Base-by-base conservation (phyloP, 805 yeast species). In the Candida easanensis region DNA sequence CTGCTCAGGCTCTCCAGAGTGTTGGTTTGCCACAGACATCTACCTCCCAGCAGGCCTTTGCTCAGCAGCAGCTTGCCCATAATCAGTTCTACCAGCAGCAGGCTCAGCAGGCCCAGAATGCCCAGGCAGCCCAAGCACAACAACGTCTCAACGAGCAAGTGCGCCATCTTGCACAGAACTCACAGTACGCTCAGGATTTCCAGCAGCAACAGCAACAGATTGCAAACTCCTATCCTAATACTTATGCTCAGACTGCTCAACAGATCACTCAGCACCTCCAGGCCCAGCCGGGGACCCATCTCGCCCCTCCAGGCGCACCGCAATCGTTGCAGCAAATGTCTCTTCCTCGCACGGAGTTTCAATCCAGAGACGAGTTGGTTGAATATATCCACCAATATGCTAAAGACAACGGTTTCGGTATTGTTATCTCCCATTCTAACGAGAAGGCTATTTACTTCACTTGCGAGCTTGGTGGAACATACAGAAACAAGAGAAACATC, bases 361-460 rank as follows among this genome's bases (percentile, higher is more conserved):
- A 18, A 11, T 15, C 54, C 7, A 50, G 61, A 36, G 52, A 57
- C 3, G 57, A 55, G 32, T 36, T 58, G 23, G 52, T 57, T 19
- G 31, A 51, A 3, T 58, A 58, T 36, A 55, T 58, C 39, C 63
- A 57, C 37, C 53, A 48, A 22, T 58, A 57, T 38, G 63, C 63
- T 9, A 56, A 57, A 45, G 56, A 54, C 21, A 57, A 58, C 41
- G 63, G 63, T 3, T 58, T 58, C 38, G 63, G 63, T 46, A 58
- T 58, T 41, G 63, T 58, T 18, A 58, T 58, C 32, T 58, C 63
- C 15, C 63, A 58, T 34, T 58, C 63, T 3, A 58, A 58, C 38
- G 61, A 57, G 36, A 58, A 58, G 44, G 63, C 63, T 16, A 58
- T 58, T 37, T 58, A 58, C 39, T 58, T 58, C 42, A 58, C 63